Percentiles rank a stretch among this genome's conserved stretches.
These are phyloP conservation scores for Cytospora piceicola DNA, from an alignment of 2,329 filamentous ascomycete species.

Conservation along the genomic window DNA sequence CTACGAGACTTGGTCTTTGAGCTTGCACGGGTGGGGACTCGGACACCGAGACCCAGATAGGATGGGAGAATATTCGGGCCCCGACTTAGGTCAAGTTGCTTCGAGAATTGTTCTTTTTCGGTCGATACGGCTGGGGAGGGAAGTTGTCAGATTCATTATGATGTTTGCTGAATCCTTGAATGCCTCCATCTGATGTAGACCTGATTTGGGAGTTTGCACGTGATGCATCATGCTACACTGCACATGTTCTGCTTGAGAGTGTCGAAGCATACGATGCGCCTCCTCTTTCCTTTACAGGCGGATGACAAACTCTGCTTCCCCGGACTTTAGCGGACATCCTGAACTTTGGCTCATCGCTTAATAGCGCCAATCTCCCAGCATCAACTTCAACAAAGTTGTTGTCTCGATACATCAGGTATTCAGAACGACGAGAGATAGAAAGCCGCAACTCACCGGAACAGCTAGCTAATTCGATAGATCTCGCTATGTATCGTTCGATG, in stretches of 20 bases:
- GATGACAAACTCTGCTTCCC: neutral
- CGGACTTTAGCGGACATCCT: neutral
- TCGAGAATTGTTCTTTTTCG: neutral
- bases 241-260: neutral
- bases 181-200: neutral
- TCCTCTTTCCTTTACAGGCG: neutral
- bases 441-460: too few relatives aligned
- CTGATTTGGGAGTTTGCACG: too few relatives aligned
- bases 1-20: conserved; percentile 16
- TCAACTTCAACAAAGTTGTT: too few relatives aligned
- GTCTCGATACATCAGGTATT: too few relatives aligned
- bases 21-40: conserved; percentile 2
- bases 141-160: neutral
- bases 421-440: too few relatives aligned
- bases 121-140: neutral
- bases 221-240: neutral
- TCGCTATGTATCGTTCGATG: too few relatives aligned
- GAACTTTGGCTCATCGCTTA: too few relatives aligned
- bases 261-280: neutral
- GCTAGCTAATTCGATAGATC: too few relatives aligned
- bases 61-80: conserved; percentile 9
- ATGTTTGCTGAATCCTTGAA: neutral
- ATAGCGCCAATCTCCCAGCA: too few relatives aligned
- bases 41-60: neutral
- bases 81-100: conserved; percentile 3